A percentile compares a stretch with the other conserved stretches of the same genome.
Evolutionary conservation across 2,329 filamentous ascomycete species (phyloP).

Genomic region (Verticillium zaregamsianum): DNA sequence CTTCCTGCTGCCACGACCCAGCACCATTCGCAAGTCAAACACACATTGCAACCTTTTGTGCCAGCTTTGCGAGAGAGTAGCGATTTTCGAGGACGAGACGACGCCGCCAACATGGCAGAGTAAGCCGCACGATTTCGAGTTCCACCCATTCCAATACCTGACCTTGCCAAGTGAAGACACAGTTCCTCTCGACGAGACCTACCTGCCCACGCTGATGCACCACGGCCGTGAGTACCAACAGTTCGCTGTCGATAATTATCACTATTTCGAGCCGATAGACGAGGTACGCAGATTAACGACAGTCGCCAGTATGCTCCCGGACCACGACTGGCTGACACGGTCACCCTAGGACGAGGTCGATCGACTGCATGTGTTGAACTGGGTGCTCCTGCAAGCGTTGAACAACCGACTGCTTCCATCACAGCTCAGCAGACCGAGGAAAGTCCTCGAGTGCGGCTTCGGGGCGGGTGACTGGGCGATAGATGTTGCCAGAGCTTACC

Average conservation of each 20-base stretch:
- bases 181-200: conserved; percentile 51
- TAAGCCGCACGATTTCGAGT: conserved; percentile 4
- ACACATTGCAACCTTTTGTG: neutral
- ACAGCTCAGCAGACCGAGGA: conserved; percentile 51
- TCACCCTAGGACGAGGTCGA: conserved; percentile 59
- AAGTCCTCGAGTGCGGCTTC: conserved; percentile 69
- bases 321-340: conserved; percentile 9
- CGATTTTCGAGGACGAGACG: neutral
- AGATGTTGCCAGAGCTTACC: conserved; percentile 61
- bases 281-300: conserved; percentile 47
- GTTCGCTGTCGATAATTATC: conserved; percentile 59
- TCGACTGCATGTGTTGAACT: conserved; percentile 60
- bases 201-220: conserved; percentile 54
- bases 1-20: neutral
- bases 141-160: conserved; percentile 12
- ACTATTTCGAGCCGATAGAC: conserved; percentile 67
- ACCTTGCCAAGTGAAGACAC: conserved; percentile 40
- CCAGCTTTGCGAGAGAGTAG: neutral
- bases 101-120: conserved; percentile 9
- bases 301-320: neutral
- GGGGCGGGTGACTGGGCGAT: conserved; percentile 68
- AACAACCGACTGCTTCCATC: conserved; percentile 67
- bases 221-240: conserved; percentile 64
- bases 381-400: conserved; percentile 59
- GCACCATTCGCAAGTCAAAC: neutral